Conservation (phyloP, 1,284 basidiomycete species). For the Apiotrichum siamense region DNA sequence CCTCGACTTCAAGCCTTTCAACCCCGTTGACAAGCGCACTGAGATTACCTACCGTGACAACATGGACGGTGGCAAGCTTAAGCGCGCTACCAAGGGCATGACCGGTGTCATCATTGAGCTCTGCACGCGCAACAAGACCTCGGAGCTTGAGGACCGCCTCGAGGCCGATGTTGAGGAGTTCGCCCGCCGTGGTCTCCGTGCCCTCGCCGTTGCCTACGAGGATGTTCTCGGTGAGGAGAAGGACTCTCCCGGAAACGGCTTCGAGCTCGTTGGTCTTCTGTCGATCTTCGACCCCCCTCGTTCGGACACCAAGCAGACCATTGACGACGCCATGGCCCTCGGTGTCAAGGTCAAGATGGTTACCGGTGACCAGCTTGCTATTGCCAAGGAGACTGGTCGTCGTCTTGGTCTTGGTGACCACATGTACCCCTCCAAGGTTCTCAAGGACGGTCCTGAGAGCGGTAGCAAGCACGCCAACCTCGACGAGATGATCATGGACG, state of each 20-base stretch:
- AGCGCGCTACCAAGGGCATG: constrained; percentile 99
- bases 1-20: constrained; percentile 98
- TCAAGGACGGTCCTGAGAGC: constrained; percentile 82
- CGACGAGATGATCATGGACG: constrained; percentile 78
- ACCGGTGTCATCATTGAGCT: constrained; percentile 93
- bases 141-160: constrained; percentile 80
- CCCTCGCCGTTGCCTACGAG: constrained; percentile 92
- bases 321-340: constrained; percentile 90
- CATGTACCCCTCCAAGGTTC: constrained; percentile 93
- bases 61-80: constrained; percentile 76
- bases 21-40: constrained; percentile 98
- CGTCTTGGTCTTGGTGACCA: constrained; percentile 93
- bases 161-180: constrained; percentile 95
- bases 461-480: constrained; percentile 68
- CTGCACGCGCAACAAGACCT: constrained; percentile 93
- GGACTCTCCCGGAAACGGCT: constrained; percentile 69
- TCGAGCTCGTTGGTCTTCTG: constrained; percentile 93
- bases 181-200: constrained; percentile 91
- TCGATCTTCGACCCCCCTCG: constrained; percentile 98
- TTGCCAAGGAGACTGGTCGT: constrained; percentile 97
- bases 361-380: constrained; percentile 97
- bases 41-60: constrained; percentile 97
- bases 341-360: constrained; percentile 99
- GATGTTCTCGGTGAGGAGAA: constrained; percentile 68
- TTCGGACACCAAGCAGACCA: constrained; percentile 97